Evolutionary conservation across 2,329 filamentous ascomycete species (phyloP).

Genomic region (Davidsoniella eucalypti): DNA sequence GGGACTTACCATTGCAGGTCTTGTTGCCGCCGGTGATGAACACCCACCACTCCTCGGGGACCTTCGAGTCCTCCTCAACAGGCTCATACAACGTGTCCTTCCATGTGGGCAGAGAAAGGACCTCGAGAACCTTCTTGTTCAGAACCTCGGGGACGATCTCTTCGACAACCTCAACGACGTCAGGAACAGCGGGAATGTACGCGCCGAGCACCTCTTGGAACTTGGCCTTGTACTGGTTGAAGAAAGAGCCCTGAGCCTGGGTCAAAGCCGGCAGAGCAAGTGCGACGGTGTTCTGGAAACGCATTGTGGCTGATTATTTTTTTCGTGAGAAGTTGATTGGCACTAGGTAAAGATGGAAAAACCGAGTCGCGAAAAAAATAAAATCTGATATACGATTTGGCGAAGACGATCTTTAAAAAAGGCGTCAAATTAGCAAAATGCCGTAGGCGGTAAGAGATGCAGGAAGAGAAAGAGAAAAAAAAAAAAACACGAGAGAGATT

Average conservation of each 20-base stretch:
- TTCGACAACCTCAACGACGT: slow-evolving; percentile 29
- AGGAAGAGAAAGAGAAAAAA: not conserved
- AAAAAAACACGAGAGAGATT: not conserved
- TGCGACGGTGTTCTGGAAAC: slow-evolving; percentile 33
- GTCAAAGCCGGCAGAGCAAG: slow-evolving; percentile 40
- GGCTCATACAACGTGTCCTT: slow-evolving; percentile 47
- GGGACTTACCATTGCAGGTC: slow-evolving; percentile 48
- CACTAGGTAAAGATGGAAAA: too few species aligned
- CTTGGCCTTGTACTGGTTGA: slow-evolving; percentile 44
- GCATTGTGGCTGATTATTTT: slow-evolving; percentile 29
- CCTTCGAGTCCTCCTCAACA: slow-evolving; percentile 39
- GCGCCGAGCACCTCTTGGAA: slow-evolving; percentile 49
- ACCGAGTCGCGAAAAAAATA: too few species aligned
- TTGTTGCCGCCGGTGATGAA: slow-evolving; percentile 62
- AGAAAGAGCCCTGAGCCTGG: slow-evolving; percentile 33
- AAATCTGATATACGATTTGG: too few species aligned
- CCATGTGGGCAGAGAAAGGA: slow-evolving; percentile 54
- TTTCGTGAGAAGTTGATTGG: too few species aligned
- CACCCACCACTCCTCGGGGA: slow-evolving; percentile 62
- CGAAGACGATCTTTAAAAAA: not conserved
- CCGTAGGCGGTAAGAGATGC: not conserved
- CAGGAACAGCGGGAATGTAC: slow-evolving; percentile 23
- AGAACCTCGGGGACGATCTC: slow-evolving; percentile 19
- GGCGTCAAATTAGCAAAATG: not conserved
- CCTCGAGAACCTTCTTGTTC: slow-evolving; percentile 26